These are phyloP conservation scores for Lotmaria passim DNA, from an alignment of 208 protist genomes.

Conservation along the genomic window DNA sequence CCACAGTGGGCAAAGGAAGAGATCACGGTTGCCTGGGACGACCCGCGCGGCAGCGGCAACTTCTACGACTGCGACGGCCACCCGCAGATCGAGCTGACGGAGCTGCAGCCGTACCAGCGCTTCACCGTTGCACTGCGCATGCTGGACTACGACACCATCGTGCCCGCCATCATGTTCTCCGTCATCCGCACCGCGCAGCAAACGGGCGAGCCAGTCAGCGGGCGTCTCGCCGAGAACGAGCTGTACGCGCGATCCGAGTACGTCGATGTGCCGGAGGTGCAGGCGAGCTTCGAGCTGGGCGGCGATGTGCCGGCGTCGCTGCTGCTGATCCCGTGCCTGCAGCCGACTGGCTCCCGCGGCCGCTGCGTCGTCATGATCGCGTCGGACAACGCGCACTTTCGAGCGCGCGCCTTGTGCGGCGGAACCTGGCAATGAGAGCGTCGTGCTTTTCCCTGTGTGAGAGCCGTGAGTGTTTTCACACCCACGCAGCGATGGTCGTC, in stretches of 20 bases:
- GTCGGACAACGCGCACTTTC: constrained; percentile 28
- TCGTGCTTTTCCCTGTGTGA: neutral
- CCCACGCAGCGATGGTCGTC: constrained; percentile 91
- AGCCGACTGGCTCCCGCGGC: constrained; percentile 72
- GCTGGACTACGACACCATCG: constrained; percentile 51
- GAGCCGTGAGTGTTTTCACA: constrained; percentile 44
- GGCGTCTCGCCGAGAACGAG: constrained; percentile 50
- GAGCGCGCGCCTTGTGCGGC: constrained; percentile 5
- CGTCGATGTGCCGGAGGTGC: constrained; percentile 60
- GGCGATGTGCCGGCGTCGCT: constrained; percentile 58
- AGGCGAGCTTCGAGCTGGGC: constrained; percentile 55
- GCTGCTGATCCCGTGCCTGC: constrained; percentile 80
- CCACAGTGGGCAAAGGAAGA: constrained; percentile 67
- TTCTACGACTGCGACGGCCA: constrained; percentile 77
- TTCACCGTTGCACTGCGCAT: constrained; percentile 75
- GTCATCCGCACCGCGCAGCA: constrained; percentile 58
- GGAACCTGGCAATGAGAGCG: neutral
- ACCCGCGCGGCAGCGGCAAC: constrained; percentile 51
- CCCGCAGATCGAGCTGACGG: constrained; percentile 85
- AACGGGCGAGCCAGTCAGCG: constrained; percentile 56
- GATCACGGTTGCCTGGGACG: constrained; percentile 50
- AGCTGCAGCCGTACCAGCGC: constrained; percentile 40
- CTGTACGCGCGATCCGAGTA: constrained; percentile 75
- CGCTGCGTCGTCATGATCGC: constrained; percentile 60
- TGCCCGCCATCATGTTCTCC: constrained; percentile 74